Base-by-base conservation (phyloP, 768 basidiomycete genomes). In the Mycena kentingensis region DNA sequence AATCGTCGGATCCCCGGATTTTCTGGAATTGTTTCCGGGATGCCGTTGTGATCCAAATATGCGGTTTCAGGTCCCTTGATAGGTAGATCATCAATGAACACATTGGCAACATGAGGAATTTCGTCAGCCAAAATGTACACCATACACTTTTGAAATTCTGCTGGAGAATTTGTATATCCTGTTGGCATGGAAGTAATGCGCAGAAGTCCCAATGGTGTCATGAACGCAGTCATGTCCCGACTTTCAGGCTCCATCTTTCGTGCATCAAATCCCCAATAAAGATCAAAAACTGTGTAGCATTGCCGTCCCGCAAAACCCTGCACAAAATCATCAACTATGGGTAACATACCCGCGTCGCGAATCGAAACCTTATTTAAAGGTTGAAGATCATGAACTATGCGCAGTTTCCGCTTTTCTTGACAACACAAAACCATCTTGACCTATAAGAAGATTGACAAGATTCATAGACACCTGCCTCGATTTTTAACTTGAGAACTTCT, bases 31-130 rank as follows among this genome's bases (percentile, higher is more conserved):
- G 43, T 32, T 34, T 62, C 63, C 1, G 60, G 58, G 0, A 35
- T 21, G 1, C 69, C 64, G n/a, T 68, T 55, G 4, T 6, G 1
- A 1, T 54, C 29, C 8, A 51, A 62, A 34, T 73, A 71, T 2
- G 47, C 29, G 0, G 67, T 62, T 0, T 25, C 26, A 0, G 63
- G 68, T 13, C 69, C 67, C 39, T 67, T 68, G 16, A 73, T 46
- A 0, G 58, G 65, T 0, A 70, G 31, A 43, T 75, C 66, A 51
- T 76, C 64, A 2, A 73, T 56, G 42, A 66, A 75, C 0, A 60
- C 62, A 0, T 54, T 50, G 0, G 64, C 64, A 0, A 57, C 16
- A 2, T 68, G 19, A 15, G 67, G 68, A 10, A 74, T 72, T 35
- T 72, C 64, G 2, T 67, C 55, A 36, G 69, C 55, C 0, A 74